Base-by-base conservation (phyloP, 2,329 filamentous ascomycete genomes). In the Fusarium fujikuroi region DNA sequence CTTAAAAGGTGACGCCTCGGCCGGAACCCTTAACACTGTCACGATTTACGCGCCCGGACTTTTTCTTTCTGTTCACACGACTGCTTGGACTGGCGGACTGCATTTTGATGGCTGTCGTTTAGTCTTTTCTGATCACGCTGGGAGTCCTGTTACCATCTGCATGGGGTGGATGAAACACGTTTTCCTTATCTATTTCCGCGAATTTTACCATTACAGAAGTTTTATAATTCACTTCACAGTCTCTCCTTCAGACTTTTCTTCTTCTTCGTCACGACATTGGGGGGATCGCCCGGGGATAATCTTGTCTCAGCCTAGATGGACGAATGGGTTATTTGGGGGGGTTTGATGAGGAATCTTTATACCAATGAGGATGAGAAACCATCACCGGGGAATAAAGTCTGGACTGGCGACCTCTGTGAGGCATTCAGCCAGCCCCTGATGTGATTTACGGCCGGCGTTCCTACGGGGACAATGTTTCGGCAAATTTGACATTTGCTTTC, bases 141-240 rank as follows among this genome's bases (percentile, higher is more conserved):
- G 70, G 77, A 77, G 77, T 77, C 72, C 62, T 77, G 66, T 76
- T 72, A 59, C 69, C 68, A 46, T 77, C 64, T 74, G 63, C 70
- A 76, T 70, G 61, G 74, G 69, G 59, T 70, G 69, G 73, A 72
- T 72, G 69, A 74, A 69, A 63, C 72, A 70, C 49, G 70, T 67
- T 77, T 74, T 72, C 69, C 69, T 44, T 72, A 60, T 70, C 63
- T 66, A 57, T 60, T 67, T 63, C 69, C 54, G 60, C 64, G 52
- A 72, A 60, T 70, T 64, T 77, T 77, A 69, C 59, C 73, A 74
- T 68, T 72, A 75, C 70, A 74, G 74, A 76, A 79, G 76, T 78
- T 80, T 54, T 79, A 81, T 82, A 81, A 82, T 83, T 82, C 80
- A 72, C 73, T 83, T 83, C 81, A 75, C 69, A 76, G 80, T 83